Evolutionary conservation across 257 asterid genomes (phyloP).

Genomic region (Jacaranda mimosifolia): DNA sequence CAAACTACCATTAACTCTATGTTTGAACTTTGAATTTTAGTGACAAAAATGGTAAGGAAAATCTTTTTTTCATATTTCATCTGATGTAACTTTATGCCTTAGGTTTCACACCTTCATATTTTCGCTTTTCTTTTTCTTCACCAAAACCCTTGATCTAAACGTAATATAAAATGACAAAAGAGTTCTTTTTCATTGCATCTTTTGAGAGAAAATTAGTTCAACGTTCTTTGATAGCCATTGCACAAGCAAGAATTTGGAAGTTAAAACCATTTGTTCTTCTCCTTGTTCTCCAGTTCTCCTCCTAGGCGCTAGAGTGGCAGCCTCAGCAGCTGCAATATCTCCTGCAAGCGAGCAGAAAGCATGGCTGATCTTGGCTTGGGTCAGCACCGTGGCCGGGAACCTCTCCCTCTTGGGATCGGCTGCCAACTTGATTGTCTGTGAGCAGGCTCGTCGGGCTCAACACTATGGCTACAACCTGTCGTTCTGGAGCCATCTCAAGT

Average conservation of each 20-base stretch:
- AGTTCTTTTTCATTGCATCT: too few relatives aligned
- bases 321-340: slow-evolving; percentile 77
- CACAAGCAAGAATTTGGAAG: not conserved
- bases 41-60: too few relatives aligned
- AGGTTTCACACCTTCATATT: too few relatives aligned
- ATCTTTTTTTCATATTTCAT: too few relatives aligned
- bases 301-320: slow-evolving; percentile 82
- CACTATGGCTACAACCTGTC: slow-evolving; percentile 72
- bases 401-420: slow-evolving; percentile 93
- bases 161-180: too few relatives aligned
- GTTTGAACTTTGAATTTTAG: too few relatives aligned
- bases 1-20: too few relatives aligned
- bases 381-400: slow-evolving; percentile 93
- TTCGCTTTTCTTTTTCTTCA: too few relatives aligned
- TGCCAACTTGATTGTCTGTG: slow-evolving; percentile 94
- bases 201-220: too few relatives aligned
- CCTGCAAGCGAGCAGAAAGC: slow-evolving; percentile 83
- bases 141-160: too few relatives aligned
- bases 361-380: slow-evolving; percentile 95
- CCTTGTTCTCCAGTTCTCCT: slow-evolving; percentile 59
- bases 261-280: not conserved
- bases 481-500: slow-evolving; percentile 88
- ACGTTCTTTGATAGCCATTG: not conserved
- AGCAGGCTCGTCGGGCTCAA: slow-evolving; percentile 88
- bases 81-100: too few relatives aligned